Base-by-base conservation (phyloP, 2,329 filamentous ascomycete genomes). In the Penicillium sp. region DNA sequence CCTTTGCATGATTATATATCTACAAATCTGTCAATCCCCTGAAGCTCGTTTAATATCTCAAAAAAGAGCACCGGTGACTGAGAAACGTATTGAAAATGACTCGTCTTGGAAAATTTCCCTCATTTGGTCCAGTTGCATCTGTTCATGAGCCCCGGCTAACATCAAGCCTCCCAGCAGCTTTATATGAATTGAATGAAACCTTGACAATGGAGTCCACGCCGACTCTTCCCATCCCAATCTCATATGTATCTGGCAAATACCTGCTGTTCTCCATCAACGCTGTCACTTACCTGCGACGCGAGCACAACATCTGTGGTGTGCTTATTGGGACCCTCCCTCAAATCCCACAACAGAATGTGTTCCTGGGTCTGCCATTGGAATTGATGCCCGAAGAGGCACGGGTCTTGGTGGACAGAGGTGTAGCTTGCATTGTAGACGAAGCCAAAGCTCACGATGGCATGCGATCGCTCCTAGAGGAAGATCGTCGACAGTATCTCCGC, bases 291-390 rank as follows among this genome's bases (percentile, higher is more conserved):
- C 82, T 96, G 63, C 90, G 95, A 66, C 87, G 90, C 63, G 82
- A 87, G 69, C 86, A 96, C 79, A 88, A 91, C 74, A 92, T 96
- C 69, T 93, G 90, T 71, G 92, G 92, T 63, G 89, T 95, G 35
- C 83, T 96, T 57, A 88, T 91, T 60, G 95, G 95, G 58, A 93
- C 91, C 7, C 87, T 96, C 34, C 94, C 95, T 1, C 93, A 98
- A 77, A 89, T 92, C 58, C 92, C 93, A 5, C 94, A 96, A 68
- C 95, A 99, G 78, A 98, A 96, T 78, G 85, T 96, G 59, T 98
- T 98, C 73, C 85, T 94, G 59, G 91, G 93, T 48, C 79, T 98
- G 52, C 95, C 95, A 2, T 79, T 98, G 28, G 90, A 97, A 80
- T 82, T 99, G 47, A 91, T 95, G 81, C 89, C 91, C 1, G 95